Conservation (phyloP, 192 early-diverging fungal genomes). For the Podila epigama region DNA sequence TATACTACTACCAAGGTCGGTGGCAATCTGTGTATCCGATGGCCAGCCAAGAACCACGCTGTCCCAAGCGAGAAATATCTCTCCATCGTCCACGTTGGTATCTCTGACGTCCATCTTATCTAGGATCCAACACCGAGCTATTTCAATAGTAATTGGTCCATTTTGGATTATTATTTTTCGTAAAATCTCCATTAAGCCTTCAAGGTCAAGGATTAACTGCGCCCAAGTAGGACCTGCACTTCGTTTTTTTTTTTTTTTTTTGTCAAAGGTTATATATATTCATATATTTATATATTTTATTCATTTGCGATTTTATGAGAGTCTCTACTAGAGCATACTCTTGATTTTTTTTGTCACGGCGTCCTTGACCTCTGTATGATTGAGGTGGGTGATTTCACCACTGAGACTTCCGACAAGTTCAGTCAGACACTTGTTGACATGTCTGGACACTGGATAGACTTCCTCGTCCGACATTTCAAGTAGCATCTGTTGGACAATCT, state of each 20-base stretch:
- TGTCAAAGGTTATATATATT: too few relatives aligned
- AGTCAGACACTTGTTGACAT: slow-evolving; percentile 17
- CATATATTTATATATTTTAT: too few relatives aligned
- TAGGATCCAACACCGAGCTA: background rate
- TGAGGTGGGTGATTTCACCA: slow-evolving; percentile 15
- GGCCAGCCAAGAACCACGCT: background rate
- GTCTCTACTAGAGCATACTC: too few relatives aligned
- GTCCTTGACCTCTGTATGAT: too few relatives aligned
- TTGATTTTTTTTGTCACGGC: too few relatives aligned
- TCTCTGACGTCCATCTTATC: background rate
- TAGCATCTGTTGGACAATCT: slow-evolving; percentile 10
- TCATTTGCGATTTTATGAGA: too few relatives aligned
- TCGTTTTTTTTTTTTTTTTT: too few relatives aligned
- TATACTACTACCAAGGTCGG: background rate
- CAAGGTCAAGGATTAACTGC: too few relatives aligned
- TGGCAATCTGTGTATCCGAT: background rate
- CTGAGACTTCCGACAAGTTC: slow-evolving; percentile 8
- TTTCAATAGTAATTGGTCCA: too few relatives aligned
- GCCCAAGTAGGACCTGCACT: too few relatives aligned
- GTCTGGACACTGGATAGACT: slow-evolving; percentile 20
- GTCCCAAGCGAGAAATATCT: background rate
- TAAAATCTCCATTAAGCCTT: too few relatives aligned
- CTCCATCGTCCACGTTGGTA: background rate
- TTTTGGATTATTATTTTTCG: too few relatives aligned
- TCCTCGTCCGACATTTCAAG: slow-evolving; percentile 24